These are phyloP conservation scores for Colletotrichum cereale DNA, from an alignment of 2,329 filamentous ascomycete genomes.

Conservation along the genomic window DNA sequence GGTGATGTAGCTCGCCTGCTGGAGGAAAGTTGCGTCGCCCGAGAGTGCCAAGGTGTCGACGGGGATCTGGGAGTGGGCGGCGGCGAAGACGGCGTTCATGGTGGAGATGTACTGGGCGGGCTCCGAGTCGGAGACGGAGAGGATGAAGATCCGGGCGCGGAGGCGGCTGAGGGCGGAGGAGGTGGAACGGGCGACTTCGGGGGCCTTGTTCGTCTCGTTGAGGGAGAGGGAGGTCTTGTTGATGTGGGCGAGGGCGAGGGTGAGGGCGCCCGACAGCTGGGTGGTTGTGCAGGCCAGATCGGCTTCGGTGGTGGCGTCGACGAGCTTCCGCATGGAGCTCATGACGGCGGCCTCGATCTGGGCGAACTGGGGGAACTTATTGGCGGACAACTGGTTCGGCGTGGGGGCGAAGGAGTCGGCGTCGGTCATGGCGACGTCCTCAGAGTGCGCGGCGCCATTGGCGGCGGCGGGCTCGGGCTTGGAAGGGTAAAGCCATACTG, in stretches of 20 bases:
- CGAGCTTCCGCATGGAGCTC: constrained; percentile 78
- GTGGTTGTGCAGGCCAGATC: constrained; percentile 83
- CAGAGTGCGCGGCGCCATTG: constrained; percentile 50
- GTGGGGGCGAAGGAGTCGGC: constrained; percentile 51
- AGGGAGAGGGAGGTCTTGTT: constrained; percentile 82
- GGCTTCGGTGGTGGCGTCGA: constrained; percentile 73
- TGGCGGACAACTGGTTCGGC: constrained; percentile 66
- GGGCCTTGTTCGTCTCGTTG: constrained; percentile 64
- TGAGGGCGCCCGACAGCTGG: constrained; percentile 90
- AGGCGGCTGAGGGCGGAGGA: constrained; percentile 61
- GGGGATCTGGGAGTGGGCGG: constrained; percentile 86
- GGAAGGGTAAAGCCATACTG: constrained; percentile 88
- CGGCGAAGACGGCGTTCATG: constrained; percentile 98
- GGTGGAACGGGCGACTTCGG: constrained; percentile 52
- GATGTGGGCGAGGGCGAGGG: constrained; percentile 89
- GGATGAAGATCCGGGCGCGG: constrained; percentile 86
- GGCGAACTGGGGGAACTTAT: constrained; percentile 95
- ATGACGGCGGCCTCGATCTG: constrained; percentile 87
- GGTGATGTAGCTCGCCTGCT: constrained; percentile 82
- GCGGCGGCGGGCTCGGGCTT: constrained; percentile 47
- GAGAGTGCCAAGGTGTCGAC: constrained; percentile 92
- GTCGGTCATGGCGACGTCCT: constrained; percentile 71
- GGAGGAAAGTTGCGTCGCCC: constrained; percentile 89
- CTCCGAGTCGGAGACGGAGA: constrained; percentile 88
- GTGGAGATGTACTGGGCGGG: constrained; percentile 96